Base-by-base conservation (phyloP, 2,329 filamentous ascomycete species). In the Pseudofabraea citricarpa region DNA sequence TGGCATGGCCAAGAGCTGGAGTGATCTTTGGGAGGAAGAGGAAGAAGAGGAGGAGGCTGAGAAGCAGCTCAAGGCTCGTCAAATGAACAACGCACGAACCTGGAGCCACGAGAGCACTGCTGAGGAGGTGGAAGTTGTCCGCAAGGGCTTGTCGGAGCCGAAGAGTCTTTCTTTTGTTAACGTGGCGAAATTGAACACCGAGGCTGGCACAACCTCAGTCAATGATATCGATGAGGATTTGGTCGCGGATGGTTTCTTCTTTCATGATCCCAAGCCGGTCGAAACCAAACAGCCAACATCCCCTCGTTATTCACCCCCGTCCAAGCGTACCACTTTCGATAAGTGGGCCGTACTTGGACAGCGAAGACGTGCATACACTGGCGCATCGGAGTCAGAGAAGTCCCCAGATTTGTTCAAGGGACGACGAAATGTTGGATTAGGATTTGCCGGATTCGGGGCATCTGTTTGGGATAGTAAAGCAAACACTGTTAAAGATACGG, bases 1-100 rank as follows among this genome's bases (percentile, higher is more conserved):
- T 36, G 72, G 77, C 37, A 87, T 94, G 37, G 95, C 93, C 44
- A 97, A 97, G 83, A 97, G 93, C 73, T 98, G 93, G 93, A 95
- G 90, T 59, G 93, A 98, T 64, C 81, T 97, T 64, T 96, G 90
- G 85, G 91, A 97, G 46, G 91, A 97, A 64, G 83, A 86, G 51
- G 81, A 85, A 50, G 79, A 87, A 55, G 72, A 75, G 26, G 77
- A 84, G 56, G 79, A 77, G 76, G 51, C 78, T 84, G 61, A 69
- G 79, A 67, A 75, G 47, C 70, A 70, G 5, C 67, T 85, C 20
- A 78, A 84, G 65, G 71, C 81, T 51, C 69, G 72, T 23, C 70
- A 68, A 49, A 68, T 70, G 61, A 73, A 85, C 57, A 88, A 89
- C 61, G 79, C 83, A 44, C 77, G 85, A 52, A 87, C 83, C 43